These are phyloP conservation scores for Myriosclerotinia curreyana DNA, from an alignment of 2,329 filamentous ascomycete species.

Conservation along the genomic window DNA sequence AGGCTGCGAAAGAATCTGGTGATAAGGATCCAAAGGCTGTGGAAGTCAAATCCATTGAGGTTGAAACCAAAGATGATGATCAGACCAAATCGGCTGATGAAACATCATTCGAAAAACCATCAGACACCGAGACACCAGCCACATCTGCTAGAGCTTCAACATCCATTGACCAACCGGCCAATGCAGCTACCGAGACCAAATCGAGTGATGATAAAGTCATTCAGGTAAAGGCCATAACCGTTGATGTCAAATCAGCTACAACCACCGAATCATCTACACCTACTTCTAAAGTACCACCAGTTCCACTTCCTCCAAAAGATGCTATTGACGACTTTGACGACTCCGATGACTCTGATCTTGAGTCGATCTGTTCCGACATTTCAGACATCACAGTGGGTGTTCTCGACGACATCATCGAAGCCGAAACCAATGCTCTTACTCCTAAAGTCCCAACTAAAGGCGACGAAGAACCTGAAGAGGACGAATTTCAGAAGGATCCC, in stretches of 20 bases:
- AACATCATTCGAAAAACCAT: not conserved
- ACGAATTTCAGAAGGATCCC: conserved; percentile 54
- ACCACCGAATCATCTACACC: not conserved
- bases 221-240: conserved; percentile 10
- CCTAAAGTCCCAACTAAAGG: conserved; percentile 22
- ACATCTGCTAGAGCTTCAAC: not conserved
- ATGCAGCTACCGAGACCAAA: not conserved
- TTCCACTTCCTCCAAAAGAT: not conserved
- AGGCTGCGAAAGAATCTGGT: conserved; percentile 1
- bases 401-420: conserved; percentile 28
- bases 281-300: not conserved
- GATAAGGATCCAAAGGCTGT: conserved; percentile 10
- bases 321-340: not conserved
- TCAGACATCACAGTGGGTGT: conserved; percentile 27
- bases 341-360: conserved; percentile 23
- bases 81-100: conserved; percentile 1
- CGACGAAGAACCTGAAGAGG: conserved; percentile 47
- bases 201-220: conserved; percentile 8
- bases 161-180: not conserved
- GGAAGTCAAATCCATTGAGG: not conserved
- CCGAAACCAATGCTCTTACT: conserved; percentile 22
- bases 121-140: not conserved
- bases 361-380: conserved; percentile 30
- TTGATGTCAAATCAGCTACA: not conserved
- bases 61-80: conserved; percentile 17